Evolutionary conservation across 2,329 filamentous ascomycete species (phyloP), one percentile per base, ranked within the genome.

Genomic region (Aspergillus pseudoglaucus): DNA sequence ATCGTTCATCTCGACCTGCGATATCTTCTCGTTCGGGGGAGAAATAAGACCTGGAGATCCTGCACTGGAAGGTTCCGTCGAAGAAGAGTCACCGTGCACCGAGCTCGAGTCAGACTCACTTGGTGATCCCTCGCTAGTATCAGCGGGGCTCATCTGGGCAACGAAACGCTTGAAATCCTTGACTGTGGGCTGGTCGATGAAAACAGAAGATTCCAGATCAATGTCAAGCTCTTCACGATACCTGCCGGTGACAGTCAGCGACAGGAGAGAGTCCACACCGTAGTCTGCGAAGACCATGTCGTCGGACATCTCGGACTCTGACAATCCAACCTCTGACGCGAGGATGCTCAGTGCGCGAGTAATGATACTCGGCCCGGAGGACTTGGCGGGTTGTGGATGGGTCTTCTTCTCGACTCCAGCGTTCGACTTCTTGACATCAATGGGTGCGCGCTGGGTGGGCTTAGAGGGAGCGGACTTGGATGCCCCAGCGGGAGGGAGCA

Each of bases 221-320:
- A 82, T 67, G 50, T 80, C 75, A 18, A 82, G 70, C 41, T 82
- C 80, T 59, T 83, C 80, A 37, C 79, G 77, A 66, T 82, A 81
- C 59, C 77, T 77, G 54, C 79, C 79, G 40, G 79, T 81, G 53
- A 82, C 80, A 23, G 79, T 82, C 48, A 83, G 60, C 1, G 80
- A 81, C 53, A 83, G 75, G 15, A 83, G 70, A 6, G 80, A 83
- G 63, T 83, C 80, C 27, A 83, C 79, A 50, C 80, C 80, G 20
- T 82, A 75, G 57, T 82, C 80, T 54, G 81, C 78, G 55, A 82
- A 83, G 44, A 78, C 76, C 45, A 80, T 74, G 46, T 80, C 77
- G 46, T 82, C 78, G 10, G 80, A 75, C 45, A 83, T 73, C 59
- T 83, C 80, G 17, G 72, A 71, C 58, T 77, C 73, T 45, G 79